phyloP scores from a whole-genome alignment of 2,329 filamentous ascomycete species.

The Phialophora macrospora region DNA sequence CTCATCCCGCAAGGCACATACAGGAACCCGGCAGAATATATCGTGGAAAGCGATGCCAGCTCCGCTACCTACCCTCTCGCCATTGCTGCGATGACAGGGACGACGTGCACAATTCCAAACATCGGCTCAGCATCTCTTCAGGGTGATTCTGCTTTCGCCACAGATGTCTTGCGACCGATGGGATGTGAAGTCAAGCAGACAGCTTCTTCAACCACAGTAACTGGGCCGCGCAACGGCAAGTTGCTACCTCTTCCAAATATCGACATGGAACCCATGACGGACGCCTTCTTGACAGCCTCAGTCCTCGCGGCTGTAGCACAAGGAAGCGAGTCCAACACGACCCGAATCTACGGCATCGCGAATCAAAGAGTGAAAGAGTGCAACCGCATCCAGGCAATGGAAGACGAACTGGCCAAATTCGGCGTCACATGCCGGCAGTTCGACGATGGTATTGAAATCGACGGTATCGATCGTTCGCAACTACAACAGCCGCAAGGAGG shows the following conservation, averaged over 20 bases:
- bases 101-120: slow-evolving; percentile 93
- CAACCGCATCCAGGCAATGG: slow-evolving; percentile 95
- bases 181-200: slow-evolving; percentile 89
- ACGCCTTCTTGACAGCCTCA: slow-evolving; percentile 94
- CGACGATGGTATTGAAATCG: slow-evolving; percentile 83
- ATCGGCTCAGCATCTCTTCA: slow-evolving; percentile 91
- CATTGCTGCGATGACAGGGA: slow-evolving; percentile 92
- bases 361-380: slow-evolving; percentile 99
- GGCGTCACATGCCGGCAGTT: slow-evolving; percentile 84
- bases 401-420: slow-evolving; percentile 90
- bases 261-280: slow-evolving; percentile 99
- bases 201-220: slow-evolving; percentile 85
- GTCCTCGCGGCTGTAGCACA: slow-evolving; percentile 88
- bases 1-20: slow-evolving; percentile 87
- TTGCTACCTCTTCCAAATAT: slow-evolving; percentile 78
- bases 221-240: slow-evolving; percentile 75
- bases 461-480: slow-evolving; percentile 60
- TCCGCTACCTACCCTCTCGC: slow-evolving; percentile 96
- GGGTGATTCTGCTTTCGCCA: slow-evolving; percentile 90
- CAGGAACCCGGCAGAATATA: slow-evolving; percentile 80
- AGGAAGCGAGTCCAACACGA: slow-evolving; percentile 66
- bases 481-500: slow-evolving; percentile 64
- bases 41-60: slow-evolving; percentile 95
- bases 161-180: slow-evolving; percentile 90
- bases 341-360: slow-evolving; percentile 89